phyloP scores from a whole-genome alignment of 108 stramenopile species.

The Chaetoceros tenuissimus region DNA sequence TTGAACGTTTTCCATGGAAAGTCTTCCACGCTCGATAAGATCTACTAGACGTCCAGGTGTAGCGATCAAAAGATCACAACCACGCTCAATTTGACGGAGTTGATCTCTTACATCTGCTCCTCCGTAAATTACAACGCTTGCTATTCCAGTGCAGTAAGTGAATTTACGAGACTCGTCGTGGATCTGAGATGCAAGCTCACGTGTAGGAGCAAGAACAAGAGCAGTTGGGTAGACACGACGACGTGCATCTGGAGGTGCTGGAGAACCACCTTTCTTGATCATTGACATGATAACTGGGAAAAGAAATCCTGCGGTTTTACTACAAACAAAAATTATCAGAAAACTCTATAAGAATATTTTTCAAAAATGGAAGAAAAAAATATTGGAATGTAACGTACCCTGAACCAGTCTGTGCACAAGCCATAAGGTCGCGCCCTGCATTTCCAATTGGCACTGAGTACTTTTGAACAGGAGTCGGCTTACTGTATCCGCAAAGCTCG shows the following conservation, averaged over 20 bases:
- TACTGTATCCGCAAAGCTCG: conserved; percentile 86
- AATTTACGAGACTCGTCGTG: conserved; percentile 95
- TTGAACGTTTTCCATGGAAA: conserved; percentile 74
- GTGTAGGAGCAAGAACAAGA: conserved; percentile 93
- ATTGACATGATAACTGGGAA: conserved; percentile 95
- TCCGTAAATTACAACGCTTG: conserved; percentile 90
- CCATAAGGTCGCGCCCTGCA: conserved; percentile 92
- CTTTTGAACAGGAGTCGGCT: conserved; percentile 98
- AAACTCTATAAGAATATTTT: conserved; percentile 1
- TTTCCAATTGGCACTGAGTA: conserved; percentile 93
- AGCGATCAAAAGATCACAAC: conserved; percentile 93
- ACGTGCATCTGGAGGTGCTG: conserved; percentile 37
- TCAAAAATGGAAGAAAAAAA: neutral
- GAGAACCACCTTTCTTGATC: conserved; percentile 70
- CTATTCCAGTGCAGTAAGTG: conserved; percentile 92
- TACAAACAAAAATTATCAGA: conserved; percentile 28
- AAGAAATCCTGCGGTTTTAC: conserved; percentile 97
- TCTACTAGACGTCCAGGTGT: conserved; percentile 98
- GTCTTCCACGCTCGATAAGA: conserved; percentile 85
- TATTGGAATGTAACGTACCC: conserved; percentile 5
- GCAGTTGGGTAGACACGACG: conserved; percentile 72
- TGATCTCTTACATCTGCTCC: conserved; percentile 94
- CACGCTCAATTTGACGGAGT: conserved; percentile 72
- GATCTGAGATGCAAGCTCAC: conserved; percentile 97
- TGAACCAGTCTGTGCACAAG: conserved; percentile 91